phyloP scores from a whole-genome alignment of 2,329 filamentous ascomycete genomes.

The Stemphylium beticola region DNA sequence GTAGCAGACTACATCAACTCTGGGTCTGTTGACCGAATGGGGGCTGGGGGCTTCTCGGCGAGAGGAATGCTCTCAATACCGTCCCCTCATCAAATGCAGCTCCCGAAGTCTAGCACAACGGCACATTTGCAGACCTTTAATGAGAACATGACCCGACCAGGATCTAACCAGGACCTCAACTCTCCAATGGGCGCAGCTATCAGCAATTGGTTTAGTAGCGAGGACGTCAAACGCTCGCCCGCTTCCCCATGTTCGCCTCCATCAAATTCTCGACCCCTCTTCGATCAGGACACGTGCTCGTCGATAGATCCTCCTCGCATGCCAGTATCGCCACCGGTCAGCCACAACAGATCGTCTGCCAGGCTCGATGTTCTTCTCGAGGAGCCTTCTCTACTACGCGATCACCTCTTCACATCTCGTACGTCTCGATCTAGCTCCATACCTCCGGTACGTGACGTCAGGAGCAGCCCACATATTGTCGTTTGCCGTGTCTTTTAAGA shows the following conservation, averaged over 20 bases:
- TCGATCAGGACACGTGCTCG: conserved; percentile 24
- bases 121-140: conserved; percentile 3
- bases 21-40: background rate
- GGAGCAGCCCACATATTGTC: conserved; percentile 5
- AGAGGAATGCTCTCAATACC: background rate
- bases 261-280: conserved; percentile 15
- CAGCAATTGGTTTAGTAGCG: conserved; percentile 17
- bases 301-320: conserved; percentile 22
- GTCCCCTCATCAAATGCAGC: background rate
- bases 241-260: conserved; percentile 7
- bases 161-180: conserved; percentile 12
- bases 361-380: background rate
- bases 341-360: background rate
- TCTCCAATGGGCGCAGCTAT: conserved; percentile 25
- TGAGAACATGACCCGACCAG: background rate
- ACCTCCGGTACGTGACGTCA: conserved; percentile 3
- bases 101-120: conserved; percentile 12
- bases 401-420: background rate
- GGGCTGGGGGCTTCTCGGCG: background rate
- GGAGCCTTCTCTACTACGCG: background rate
- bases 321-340: conserved; percentile 1
- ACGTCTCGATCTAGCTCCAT: background rate
- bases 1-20: background rate
- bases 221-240: background rate
- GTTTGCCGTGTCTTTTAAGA: background rate